Evolutionary conservation across 2,329 filamentous ascomycete genomes (phyloP).

Genomic region (Aspergillus flavus): DNA sequence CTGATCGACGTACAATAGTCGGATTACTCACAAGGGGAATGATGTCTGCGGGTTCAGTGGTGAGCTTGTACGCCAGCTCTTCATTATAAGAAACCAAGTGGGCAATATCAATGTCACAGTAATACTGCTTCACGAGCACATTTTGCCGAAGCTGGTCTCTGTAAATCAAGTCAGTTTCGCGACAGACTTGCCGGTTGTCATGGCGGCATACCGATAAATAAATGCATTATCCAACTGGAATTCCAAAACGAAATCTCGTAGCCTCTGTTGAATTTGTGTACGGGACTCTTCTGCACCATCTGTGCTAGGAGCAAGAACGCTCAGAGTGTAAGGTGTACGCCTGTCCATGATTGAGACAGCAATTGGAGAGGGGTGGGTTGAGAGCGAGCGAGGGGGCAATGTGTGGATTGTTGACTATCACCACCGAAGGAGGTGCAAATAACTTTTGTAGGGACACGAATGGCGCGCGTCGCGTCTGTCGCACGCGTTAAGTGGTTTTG

Average conservation of each 20-base stretch:
- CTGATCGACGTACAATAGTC: not conserved
- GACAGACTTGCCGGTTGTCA: slow-evolving; percentile 9
- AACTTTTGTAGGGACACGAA: slow-evolving; percentile 34
- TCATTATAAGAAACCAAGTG: slow-evolving; percentile 97
- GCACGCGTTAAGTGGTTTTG: slow-evolving; percentile 46
- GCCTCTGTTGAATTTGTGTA: slow-evolving; percentile 72
- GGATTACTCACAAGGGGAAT: slow-evolving; percentile 75
- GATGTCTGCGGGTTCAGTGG: slow-evolving; percentile 86
- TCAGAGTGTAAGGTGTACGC: slow-evolving; percentile 82
- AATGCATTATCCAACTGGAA: slow-evolving; percentile 94
- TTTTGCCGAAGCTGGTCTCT: slow-evolving; percentile 97
- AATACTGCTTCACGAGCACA: slow-evolving; percentile 90
- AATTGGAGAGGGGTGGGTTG: slow-evolving; percentile 19
- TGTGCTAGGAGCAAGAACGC: slow-evolving; percentile 71
- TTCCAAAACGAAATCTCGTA: slow-evolving; percentile 89
- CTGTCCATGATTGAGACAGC: slow-evolving; percentile 69
- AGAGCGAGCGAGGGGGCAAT: slow-evolving; percentile 12
- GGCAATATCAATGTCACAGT: slow-evolving; percentile 92
- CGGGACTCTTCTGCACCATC: slow-evolving; percentile 70
- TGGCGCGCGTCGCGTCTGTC: slow-evolving; percentile 37
- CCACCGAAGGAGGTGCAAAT: slow-evolving; percentile 21
- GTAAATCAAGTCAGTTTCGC: slow-evolving; percentile 8
- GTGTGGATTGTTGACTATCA: slow-evolving; percentile 16
- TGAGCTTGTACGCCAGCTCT: slow-evolving; percentile 86
- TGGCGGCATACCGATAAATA: slow-evolving; percentile 72